These are phyloP conservation scores for Phytophthora megakarya DNA, from an alignment of 352 stramenopile genomes.

Conservation along the genomic window DNA sequence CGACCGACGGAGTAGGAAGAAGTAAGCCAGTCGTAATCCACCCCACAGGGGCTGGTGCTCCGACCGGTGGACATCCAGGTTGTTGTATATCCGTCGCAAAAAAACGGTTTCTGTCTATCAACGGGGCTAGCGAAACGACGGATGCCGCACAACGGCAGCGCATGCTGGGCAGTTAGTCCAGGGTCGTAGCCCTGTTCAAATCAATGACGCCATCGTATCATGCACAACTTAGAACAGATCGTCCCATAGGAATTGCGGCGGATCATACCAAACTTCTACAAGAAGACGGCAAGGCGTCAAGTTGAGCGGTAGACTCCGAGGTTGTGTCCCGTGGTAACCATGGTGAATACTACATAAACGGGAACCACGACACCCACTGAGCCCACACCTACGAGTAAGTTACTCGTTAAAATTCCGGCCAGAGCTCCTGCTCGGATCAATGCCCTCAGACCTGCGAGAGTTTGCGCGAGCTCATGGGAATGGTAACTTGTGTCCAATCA, in stretches of 20 bases:
- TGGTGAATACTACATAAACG: background rate
- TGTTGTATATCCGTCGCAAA: background rate
- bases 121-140: background rate
- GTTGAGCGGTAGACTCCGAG: background rate
- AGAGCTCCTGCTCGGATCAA: slow-evolving; percentile 21
- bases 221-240: slow-evolving; percentile 22
- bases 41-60: background rate
- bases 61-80: background rate
- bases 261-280: slow-evolving; percentile 28
- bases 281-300: slow-evolving; percentile 10
- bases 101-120: background rate
- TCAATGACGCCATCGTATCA: slow-evolving; percentile 20
- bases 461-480: slow-evolving; percentile 8
- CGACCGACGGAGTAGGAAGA: background rate
- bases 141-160: background rate
- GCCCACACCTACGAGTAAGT: background rate
- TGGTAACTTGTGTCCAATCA: slow-evolving; percentile 19
- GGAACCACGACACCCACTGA: background rate
- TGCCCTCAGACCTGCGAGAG: slow-evolving; percentile 20
- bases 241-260: slow-evolving; percentile 21
- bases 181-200: slow-evolving; percentile 2
- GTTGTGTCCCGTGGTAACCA: background rate
- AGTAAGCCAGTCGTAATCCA: background rate
- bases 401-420: background rate
- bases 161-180: background rate